phyloP scores from a whole-genome alignment of 164 flowering plant genomes.

The Magnolia sinica region DNA sequence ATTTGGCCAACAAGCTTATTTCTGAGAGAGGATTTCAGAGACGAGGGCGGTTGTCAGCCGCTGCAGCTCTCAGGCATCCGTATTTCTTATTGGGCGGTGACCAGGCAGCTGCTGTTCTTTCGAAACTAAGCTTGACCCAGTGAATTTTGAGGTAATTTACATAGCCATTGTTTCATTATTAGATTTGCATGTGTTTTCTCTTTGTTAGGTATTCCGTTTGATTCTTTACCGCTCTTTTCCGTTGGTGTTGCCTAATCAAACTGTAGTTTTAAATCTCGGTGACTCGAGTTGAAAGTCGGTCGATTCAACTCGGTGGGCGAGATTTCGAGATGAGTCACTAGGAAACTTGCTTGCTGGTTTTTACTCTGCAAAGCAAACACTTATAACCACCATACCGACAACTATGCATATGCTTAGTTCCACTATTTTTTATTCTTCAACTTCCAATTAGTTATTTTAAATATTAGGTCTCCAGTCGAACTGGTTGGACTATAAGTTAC shows the following conservation, averaged over 20 bases:
- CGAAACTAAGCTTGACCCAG: conserved; percentile 66
- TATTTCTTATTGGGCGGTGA: conserved; percentile 93
- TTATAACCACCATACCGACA: too few species aligned
- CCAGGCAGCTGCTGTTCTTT: conserved; percentile 87
- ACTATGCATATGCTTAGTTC: too few species aligned
- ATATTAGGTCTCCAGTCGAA: too few species aligned
- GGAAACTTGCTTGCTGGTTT: neutral
- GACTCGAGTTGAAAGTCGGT: neutral
- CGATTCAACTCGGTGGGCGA: neutral
- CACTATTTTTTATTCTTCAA: too few species aligned
- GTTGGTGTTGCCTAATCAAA: neutral
- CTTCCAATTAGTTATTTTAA: too few species aligned
- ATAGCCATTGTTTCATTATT: conserved; percentile 8
- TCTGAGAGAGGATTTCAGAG: conserved; percentile 74
- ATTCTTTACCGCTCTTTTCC: neutral
- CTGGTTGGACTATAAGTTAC: too few species aligned
- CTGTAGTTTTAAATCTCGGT: neutral
- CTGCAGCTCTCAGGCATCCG: conserved; percentile 94
- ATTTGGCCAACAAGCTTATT: conserved; percentile 78
- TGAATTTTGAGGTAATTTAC: conserved; percentile 18
- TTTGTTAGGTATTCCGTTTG: neutral
- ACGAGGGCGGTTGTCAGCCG: conserved; percentile 89
- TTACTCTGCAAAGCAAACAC: too few species aligned
- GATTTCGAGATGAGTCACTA: neutral
- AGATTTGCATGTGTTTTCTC: neutral